Conservation (phyloP, 495 filamentous ascomycete species). For the Xylaria cubensis region DNA sequence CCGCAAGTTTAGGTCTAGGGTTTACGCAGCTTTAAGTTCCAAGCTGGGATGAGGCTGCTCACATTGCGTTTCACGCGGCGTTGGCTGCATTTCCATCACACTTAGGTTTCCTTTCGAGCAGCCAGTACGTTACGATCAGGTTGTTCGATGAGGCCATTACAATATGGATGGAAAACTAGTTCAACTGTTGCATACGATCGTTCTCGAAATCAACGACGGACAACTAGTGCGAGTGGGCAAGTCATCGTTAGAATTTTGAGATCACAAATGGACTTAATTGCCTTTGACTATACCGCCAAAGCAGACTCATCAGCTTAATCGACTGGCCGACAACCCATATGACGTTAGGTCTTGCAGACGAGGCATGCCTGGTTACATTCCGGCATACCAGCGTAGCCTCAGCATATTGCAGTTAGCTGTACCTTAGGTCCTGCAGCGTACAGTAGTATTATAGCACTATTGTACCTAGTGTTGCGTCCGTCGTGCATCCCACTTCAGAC, state of each 20-base stretch:
- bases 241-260: not conserved
- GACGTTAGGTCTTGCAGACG: slow-evolving; percentile 21
- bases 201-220: not conserved
- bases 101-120: not conserved
- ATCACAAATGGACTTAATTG: not conserved
- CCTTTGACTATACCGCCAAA: not conserved
- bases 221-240: not conserved
- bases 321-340: slow-evolving; percentile 10
- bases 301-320: slow-evolving; percentile 19
- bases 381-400: not conserved
- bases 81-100: not conserved
- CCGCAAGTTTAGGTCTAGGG: not conserved
- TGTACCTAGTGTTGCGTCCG: not conserved
- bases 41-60: slow-evolving; percentile 14
- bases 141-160: not conserved
- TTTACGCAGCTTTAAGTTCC: not conserved
- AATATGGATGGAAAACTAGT: not conserved
- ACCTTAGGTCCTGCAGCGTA: not conserved
- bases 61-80: slow-evolving; percentile 11
- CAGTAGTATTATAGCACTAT: not conserved
- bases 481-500: not conserved
- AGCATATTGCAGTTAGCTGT: not conserved
- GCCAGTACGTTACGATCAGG: not conserved
- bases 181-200: not conserved
- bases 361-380: not conserved